Conservation (phyloP, 805 yeast species). For the Pichia paraexigua region DNA sequence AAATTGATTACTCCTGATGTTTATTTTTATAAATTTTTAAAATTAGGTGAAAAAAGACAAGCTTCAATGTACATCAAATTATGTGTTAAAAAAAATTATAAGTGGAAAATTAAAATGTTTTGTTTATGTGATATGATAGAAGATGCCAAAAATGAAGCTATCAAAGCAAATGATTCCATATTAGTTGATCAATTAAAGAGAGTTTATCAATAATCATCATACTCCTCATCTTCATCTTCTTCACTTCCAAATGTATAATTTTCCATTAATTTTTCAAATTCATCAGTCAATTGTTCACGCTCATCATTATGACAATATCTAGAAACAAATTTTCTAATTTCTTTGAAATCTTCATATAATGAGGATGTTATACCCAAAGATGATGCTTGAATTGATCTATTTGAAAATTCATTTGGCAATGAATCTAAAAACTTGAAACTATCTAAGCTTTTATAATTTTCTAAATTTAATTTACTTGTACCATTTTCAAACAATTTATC, state of each 20-base stretch:
- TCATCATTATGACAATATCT: constrained; percentile 36
- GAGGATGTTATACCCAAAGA: constrained; percentile 5
- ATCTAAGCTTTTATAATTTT: constrained; percentile 8
- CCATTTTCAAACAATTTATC: constrained; percentile 12
- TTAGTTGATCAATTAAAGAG: neutral
- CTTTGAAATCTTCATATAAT: constrained; percentile 16
- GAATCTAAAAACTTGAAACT: constrained; percentile 23
- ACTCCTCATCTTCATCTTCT: constrained; percentile 7
- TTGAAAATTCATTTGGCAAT: constrained; percentile 24
- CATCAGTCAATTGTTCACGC: constrained; percentile 42
- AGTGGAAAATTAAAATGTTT: constrained; percentile 10
- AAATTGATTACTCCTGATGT: constrained; percentile 64
- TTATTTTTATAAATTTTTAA: constrained; percentile 47
- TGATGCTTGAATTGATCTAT: constrained; percentile 1
- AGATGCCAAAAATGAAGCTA: constrained; percentile 10
- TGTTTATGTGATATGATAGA: constrained; percentile 7
- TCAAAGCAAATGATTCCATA: neutral
- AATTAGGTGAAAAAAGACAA: constrained; percentile 47
- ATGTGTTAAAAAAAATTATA: constrained; percentile 38
- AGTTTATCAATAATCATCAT: neutral
- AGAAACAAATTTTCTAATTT: constrained; percentile 21
- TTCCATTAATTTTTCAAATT: constrained; percentile 7
- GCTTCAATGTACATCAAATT: constrained; percentile 53
- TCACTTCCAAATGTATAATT: constrained; percentile 10
- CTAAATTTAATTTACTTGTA: constrained; percentile 13